Evolutionary conservation across 129 eudicot species (phyloP).

Genomic region (Erigeron canadensis): DNA sequence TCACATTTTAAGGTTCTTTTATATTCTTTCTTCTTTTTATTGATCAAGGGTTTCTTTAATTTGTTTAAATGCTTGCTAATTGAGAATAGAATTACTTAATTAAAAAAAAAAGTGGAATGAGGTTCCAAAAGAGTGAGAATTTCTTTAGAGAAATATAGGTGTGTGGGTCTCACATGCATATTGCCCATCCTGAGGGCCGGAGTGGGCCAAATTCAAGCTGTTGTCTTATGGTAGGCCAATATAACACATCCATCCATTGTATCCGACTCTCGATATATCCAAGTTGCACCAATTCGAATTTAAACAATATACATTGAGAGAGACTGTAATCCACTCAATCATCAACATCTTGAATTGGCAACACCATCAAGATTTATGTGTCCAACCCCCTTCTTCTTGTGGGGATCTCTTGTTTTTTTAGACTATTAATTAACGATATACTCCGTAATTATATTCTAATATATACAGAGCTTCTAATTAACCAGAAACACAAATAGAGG

Average conservation of each 20-base stretch:
- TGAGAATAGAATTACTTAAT: too few relatives aligned
- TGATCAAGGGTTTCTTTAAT: too few relatives aligned
- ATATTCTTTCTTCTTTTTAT: too few relatives aligned
- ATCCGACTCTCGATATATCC: conserved; percentile 25
- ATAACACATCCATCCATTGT: conserved; percentile 35
- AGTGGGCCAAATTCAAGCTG: conserved; percentile 39
- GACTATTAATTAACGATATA: not conserved
- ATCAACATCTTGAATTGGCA: conserved; percentile 39
- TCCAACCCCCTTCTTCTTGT: conserved; percentile 27
- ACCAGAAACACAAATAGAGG: too few relatives aligned
- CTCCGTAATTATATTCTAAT: too few relatives aligned
- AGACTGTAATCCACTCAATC: conserved; percentile 29
- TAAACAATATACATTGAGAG: not conserved
- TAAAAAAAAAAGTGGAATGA: conserved; percentile 11
- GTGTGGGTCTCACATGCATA: conserved; percentile 20
- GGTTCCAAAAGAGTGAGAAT: conserved; percentile 23
- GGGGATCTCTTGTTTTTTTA: conserved; percentile 18
- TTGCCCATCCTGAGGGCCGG: conserved; percentile 31
- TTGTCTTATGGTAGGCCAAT: conserved; percentile 30
- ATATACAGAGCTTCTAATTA: too few relatives aligned
- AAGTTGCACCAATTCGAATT: conserved; percentile 21
- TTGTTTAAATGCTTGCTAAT: too few relatives aligned
- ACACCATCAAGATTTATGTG: conserved; percentile 31
- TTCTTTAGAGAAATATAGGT: conserved; percentile 6
- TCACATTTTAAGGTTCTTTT: too few relatives aligned